Base-by-base conservation (phyloP, 257 asterid genomes). In the Ballota nigra region DNA sequence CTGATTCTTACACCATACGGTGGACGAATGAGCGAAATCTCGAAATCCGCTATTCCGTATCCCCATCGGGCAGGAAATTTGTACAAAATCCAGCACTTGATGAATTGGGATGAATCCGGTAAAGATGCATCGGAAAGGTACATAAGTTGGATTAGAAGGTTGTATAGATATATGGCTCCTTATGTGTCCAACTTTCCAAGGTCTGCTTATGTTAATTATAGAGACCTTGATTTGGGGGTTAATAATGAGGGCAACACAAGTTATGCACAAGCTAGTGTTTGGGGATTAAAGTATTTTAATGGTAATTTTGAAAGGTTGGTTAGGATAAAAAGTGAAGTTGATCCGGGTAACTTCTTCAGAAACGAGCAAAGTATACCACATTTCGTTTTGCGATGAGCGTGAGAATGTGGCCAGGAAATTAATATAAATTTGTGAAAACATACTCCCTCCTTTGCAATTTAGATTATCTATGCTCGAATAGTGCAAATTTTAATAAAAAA, bases 11-110 rank as follows among this genome's bases (percentile, higher is more conserved):
- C 45, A 13, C 77, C 83, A 2, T 79, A 64, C 0, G 84, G 81
- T 3, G 84, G 73, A 18, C 61, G 69, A 61, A 75, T 80, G 84
- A 57, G 10, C 0, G 74, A 77, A 16, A 73, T 80, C 26, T 31
- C 81, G 3, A 68, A 47, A 34, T 76, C 23, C 69, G 13, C 53
- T 12, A 29, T 1, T 16, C 57, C 57, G 11, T 51, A 4, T 2
- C 57, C 57, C 0, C 57, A 51, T 24, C 26, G 65, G 22, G 62
- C 18, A 34, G 79, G 79, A 23, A 52, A 16, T 47, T 68, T 8
- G 15, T 75, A 0, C 6, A 56, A 6, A 64, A 69, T 15, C 66
- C 43, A 58, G 19, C 8, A 57, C 57, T 7, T 47, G 55, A 22
- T 22, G 34, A 8, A 8, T 36, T 52, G 59, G 34, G 55, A 47